Conservation (phyloP, 805 yeast genomes). For the Scheffersomyces ergatensis region DNA sequence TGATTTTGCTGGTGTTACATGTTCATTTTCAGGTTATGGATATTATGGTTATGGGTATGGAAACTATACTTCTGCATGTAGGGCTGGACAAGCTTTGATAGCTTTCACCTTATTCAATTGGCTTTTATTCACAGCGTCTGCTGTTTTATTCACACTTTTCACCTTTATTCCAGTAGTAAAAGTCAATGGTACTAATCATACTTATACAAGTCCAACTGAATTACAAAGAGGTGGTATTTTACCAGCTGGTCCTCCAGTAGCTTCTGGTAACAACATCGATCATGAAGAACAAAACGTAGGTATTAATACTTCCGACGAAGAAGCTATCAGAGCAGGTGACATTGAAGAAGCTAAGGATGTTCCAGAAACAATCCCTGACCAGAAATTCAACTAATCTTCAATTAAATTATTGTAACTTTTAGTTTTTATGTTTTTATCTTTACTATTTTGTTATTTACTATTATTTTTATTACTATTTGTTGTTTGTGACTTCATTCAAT, state of each 20-base stretch:
- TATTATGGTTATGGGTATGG: slow-evolving; percentile 1
- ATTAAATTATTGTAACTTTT: no score
- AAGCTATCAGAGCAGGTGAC: not conserved
- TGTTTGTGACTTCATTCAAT: no score
- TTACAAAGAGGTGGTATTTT: slow-evolving; percentile 6
- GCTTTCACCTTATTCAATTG: slow-evolving; percentile 8
- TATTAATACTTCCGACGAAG: slow-evolving; percentile 1
- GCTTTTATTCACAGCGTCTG: slow-evolving; percentile 6
- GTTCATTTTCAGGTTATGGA: not conserved
- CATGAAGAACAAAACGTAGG: slow-evolving; percentile 6
- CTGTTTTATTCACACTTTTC: slow-evolving; percentile 4
- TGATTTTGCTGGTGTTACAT: slow-evolving; percentile 1
- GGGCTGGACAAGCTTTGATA: slow-evolving; percentile 3
- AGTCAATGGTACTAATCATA: slow-evolving; percentile 4
- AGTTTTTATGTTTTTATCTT: no score
- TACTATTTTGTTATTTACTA: no score
- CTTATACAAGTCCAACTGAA: not conserved
- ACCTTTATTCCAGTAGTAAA: slow-evolving; percentile 4
- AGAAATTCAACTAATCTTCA: no score
- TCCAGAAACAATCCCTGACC: no score
- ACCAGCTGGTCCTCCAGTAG: slow-evolving; percentile 1
- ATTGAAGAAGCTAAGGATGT: no score
- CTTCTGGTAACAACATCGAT: not conserved
- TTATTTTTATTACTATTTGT: no score
- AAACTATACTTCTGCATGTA: not conserved